Evolutionary conservation across 257 asterid species (phyloP), one percentile per base, ranked within the genome.

Genomic region (Solanum appendiculatum): DNA sequence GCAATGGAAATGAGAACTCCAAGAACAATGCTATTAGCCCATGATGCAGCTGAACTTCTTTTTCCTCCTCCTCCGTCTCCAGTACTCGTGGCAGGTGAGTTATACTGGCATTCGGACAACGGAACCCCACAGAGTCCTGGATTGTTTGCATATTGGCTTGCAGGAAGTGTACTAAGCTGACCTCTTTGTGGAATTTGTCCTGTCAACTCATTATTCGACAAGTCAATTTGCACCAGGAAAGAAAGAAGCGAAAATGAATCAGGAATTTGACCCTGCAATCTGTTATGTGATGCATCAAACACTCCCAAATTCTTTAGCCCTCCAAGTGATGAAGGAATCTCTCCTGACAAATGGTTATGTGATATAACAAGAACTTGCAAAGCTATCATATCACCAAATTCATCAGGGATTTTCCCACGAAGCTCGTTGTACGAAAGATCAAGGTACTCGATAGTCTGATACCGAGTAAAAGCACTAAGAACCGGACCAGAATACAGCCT

Each of bases 101-200:
- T 91, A 87, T 92, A 91, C 51, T 85, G 90, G 87, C 99, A 95
- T 84, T 93, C 96, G 2, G 94, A 78, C 87, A 96, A 78, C 0
- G 99, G 99, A 66, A 96, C 98, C 0, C 99, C 99, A 73, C 99
- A 96, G 15, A 96, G 88, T 20, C 99, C 99, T 3, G 99, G 99
- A 87, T 96, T 96, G 70, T 94, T 92, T 2, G 89, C 98, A 63
- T 91, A 96, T 83, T 96, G 99, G 42, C 87, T 92, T 3, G 98
- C 99, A 3, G 99, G 99, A 21, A 96, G 98, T 16, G 98, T 96
- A 84, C 99, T 96, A 2, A 96, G 96, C 87, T 96, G 99, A 3
- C 99, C 99, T 29, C 96, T 92, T 31, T 92, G 87, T 5, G 99
- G 99, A 72, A 96, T 96, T 86, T 95, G 92, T 3, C 99, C 98